A percentile compares a stretch with the other conserved stretches of the same genome.
These are phyloP conservation scores for Lithohypha guttulata DNA, from an alignment of 2,329 filamentous ascomycete genomes.

Conservation along the genomic window DNA sequence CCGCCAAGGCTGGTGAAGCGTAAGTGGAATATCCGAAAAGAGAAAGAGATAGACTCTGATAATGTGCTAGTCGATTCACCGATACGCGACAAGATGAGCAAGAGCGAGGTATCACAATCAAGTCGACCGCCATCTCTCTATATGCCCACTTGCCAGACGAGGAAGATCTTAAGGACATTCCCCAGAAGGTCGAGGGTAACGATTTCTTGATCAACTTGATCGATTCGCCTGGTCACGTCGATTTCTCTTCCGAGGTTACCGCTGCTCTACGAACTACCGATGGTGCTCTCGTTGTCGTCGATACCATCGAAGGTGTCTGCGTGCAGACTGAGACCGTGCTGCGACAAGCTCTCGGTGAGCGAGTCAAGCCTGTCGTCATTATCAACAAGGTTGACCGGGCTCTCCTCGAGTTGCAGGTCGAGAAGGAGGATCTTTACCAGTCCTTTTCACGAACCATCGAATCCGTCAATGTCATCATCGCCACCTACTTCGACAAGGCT, in stretches of 20 bases:
- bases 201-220: constrained; percentile 99
- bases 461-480: constrained; percentile 99
- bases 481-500: constrained; percentile 93
- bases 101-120: constrained; percentile 99
- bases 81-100: constrained; percentile 97
- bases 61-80: constrained; percentile 56
- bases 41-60: constrained; percentile 8
- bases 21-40: constrained; percentile 10
- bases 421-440: constrained; percentile 99
- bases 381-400: constrained; percentile 99
- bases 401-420: constrained; percentile 95
- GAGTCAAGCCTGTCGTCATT: constrained; percentile 98
- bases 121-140: constrained; percentile 98
- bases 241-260: constrained; percentile 99
- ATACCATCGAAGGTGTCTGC: constrained; percentile 99
- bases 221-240: constrained; percentile 99
- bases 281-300: constrained; percentile 98
- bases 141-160: constrained; percentile 71
- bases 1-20: constrained; percentile 89
- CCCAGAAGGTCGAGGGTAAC: constrained; percentile 76
- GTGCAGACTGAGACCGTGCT: constrained; percentile 99
- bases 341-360: constrained; percentile 97
- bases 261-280: constrained; percentile 99
- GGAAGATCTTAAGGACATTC: constrained; percentile 92
- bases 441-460: constrained; percentile 99